Base-by-base conservation (phyloP, 108 stramenopile species). In the Fragilariopsis cylindrus region DNA sequence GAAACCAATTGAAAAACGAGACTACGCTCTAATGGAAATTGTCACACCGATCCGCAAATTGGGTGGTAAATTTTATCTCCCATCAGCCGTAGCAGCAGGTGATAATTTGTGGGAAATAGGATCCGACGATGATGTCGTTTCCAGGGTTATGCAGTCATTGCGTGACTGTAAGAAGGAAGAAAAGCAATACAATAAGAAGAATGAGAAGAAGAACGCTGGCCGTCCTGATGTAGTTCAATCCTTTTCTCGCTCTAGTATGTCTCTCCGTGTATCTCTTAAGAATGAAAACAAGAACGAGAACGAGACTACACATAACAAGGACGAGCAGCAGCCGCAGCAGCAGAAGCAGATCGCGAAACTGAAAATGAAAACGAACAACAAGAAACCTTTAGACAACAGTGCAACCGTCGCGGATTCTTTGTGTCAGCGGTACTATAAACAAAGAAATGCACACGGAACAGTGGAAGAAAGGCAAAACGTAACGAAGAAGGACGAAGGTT, bases 131-230 rank as follows among this genome's bases (percentile, higher is more conserved):
- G 58, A 21, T 53, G 52, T 53, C 15, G 52, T n/a, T 53, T n/a
- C 52, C 52, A 53, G n/a, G 52, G 52, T 53, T n/a, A 53, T 53
- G 52, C 52, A 53, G n/a, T 12, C 52, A 12, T 53, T 53, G 52
- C 52, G 52, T 15, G 58, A 60, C 18, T 60, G 58, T 30, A 12
- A 60, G 16, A 60, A 60, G 18, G 58, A 60, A 16, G 16, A 4
- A 9, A 18, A 18, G n/a, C 16, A 18, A 2, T 12, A 60, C 2
- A 9, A 30, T 30, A 18, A 18, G 11, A 60, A 18, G 18, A 18
- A 60, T 16, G 16, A 18, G 9, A 18, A 30, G 2, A 60, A 60
- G 8, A 18, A 60, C 8, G 58, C 58, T 60, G 11, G 58, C 19
- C 58, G 21, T 60, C 16, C 30, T 30, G 30, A 30, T 30, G 30